phyloP scores from a whole-genome alignment of 1,284 basidiomycete species.

The Peniophora sp. region DNA sequence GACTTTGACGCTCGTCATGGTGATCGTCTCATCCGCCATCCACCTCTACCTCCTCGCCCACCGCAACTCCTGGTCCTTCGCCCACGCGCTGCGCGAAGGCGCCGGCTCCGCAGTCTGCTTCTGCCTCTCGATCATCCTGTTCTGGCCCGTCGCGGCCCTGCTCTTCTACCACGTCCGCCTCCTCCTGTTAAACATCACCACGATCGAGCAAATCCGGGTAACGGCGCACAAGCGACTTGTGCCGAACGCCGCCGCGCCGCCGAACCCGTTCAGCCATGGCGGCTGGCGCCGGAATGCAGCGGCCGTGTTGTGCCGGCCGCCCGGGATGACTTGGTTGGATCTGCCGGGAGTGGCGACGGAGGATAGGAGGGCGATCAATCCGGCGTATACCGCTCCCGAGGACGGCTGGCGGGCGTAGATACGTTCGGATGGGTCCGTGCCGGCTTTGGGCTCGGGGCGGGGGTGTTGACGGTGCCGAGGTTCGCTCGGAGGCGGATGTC shows the following conservation, averaged over 20 bases:
- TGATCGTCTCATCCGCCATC: constrained; percentile 75
- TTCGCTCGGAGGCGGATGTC: background rate
- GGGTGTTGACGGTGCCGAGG: background rate
- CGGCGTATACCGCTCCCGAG: constrained; percentile 28
- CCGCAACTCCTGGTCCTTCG: constrained; percentile 45
- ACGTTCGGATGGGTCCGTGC: constrained; percentile 4
- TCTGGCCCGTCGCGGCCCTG: constrained; percentile 79
- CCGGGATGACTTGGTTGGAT: constrained; percentile 65
- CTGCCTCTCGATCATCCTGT: constrained; percentile 53
- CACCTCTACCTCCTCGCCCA: constrained; percentile 68
- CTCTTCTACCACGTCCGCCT: constrained; percentile 81
- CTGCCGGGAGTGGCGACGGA: constrained; percentile 47
- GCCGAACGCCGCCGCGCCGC: constrained; percentile 49
- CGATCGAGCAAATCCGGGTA: constrained; percentile 79
- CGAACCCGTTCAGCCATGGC: constrained; percentile 75
- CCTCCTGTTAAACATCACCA: constrained; percentile 78
- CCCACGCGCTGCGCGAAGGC: constrained; percentile 47
- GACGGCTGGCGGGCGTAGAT: too few species aligned
- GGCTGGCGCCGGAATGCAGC: constrained; percentile 60
- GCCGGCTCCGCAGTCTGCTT: constrained; percentile 78
- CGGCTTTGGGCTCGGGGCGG: background rate
- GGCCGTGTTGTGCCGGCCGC: constrained; percentile 64
- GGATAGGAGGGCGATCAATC: constrained; percentile 63
- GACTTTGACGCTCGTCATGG: constrained; percentile 64
- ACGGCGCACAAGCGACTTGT: constrained; percentile 56